phyloP scores from a whole-genome alignment of 345 rosid species.

The Populus ilicifolia region DNA sequence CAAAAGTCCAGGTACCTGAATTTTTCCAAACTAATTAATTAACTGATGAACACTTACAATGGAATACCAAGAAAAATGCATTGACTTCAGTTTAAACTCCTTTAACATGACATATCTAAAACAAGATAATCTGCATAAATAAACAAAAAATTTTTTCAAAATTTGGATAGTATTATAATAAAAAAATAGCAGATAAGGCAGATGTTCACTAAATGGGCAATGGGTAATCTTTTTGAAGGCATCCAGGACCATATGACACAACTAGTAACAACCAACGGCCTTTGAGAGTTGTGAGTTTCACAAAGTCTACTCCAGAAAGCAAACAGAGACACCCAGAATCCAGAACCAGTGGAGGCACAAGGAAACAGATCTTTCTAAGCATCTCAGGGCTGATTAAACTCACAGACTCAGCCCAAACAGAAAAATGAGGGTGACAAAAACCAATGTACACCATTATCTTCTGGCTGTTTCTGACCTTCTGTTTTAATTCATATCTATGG shows the following conservation, averaged over 20 bases:
- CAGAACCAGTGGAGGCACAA: neutral
- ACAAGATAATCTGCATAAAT: neutral
- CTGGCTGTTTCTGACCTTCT: neutral
- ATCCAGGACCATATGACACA: neutral
- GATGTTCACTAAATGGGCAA: neutral
- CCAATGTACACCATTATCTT: neutral
- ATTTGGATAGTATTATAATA: neutral
- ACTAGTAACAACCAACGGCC: neutral
- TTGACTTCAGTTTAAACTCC: neutral
- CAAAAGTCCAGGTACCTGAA: constrained; percentile 19
- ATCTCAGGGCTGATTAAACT: neutral
- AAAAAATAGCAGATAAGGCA: neutral
- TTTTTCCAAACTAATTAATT: neutral
- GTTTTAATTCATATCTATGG: neutral
- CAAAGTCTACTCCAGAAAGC: neutral
- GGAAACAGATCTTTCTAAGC: neutral
- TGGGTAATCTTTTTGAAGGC: neutral
- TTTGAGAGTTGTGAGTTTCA: neutral
- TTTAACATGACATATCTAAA: neutral
- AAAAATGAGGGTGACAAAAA: neutral
- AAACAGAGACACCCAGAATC: neutral
- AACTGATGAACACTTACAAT: neutral
- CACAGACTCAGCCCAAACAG: neutral
- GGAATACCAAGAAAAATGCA: neutral
- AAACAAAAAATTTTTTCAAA: neutral